Base-by-base conservation (phyloP, 1,139 yeast species). In the Yamadazyma sp. region DNA sequence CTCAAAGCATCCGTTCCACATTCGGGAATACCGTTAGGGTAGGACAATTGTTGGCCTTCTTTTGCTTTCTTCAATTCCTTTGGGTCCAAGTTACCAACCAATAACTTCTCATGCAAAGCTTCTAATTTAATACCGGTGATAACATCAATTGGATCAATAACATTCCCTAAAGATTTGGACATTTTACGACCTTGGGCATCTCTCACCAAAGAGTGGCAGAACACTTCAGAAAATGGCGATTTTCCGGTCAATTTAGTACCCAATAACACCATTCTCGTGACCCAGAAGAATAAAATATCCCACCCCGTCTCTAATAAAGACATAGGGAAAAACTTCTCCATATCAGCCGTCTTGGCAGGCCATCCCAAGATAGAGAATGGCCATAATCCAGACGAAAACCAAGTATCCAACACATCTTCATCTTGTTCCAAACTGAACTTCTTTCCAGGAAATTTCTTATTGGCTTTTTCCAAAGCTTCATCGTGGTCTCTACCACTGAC, bases 241-340 rank as follows among this genome's bases (percentile, higher is more conserved):
- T 83, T 73, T 38, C 97, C 98, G 26, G 96, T 87, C 63, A 92
- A 75, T 68, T 91, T 89, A 56, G 88, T 64, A 45, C 97, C 94
- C 58, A 92, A 72, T 73, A 92, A 79, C 50, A 92, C 84, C 98
- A 92, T 92, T 71, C 98, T 83, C 33, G 94, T 79, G 44, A 92
- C 98, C 98, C 98, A 92, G 83, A 92, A 92, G 80, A 92, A 92
- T 58, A 92, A 75, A 61, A 92, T 92, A 72, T 92, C 98, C 98
- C 98, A 92, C 53, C 98, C 98, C 39, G 98, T 92, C 70, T 92
- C 98, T 59, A 92, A 75, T 82, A 92, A 73, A 29, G 94, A 83
- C 83, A 89, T 84, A 52, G 98, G 98, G 59, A 79, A 85, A 66
- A 87, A 92, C 45, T 70, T 70, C 55, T 81, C 75, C 77, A 89